Evolutionary conservation across 441 rosid species (phyloP), one percentile per base, ranked within the genome.

Genomic region (Corymbia calophylla): DNA sequence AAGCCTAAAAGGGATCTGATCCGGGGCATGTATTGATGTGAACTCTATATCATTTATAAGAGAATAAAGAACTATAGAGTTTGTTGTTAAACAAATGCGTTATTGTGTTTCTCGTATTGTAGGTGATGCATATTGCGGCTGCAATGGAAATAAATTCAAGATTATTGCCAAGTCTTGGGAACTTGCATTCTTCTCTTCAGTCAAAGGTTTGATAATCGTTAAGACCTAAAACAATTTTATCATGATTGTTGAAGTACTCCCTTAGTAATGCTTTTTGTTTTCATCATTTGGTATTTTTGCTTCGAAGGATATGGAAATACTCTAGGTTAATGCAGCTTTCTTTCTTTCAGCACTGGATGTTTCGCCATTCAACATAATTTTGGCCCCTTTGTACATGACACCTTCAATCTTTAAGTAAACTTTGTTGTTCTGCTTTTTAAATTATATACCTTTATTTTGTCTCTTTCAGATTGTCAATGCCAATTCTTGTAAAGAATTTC

Each of bases 41-140:
- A 77, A 77, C n/a, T 77, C 51, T 12, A 77, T 77, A 23, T 77
- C n/a, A 15, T 77, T 48, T 25, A 2, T 44, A 77, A 25, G 84
- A 77, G 84, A 44, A 73, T 11, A 44, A 77, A 77, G 51, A 77
- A 77, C n/a, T 23, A 73, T 13, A 23, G 8, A 23, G n/a, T 12
- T 12, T 11, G 49, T 44, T 23, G n/a, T 77, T 23, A 77, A 77
- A 44, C 18, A 23, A 77, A 44, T 23, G n/a, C 18, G 1, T 44
- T 44, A 77, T 44, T 47, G 51, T 77, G 88, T 90, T 90, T 82
- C 55, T 90, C 35, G 82, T 87, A 89, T 66, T 92, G 58, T 90
- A 96, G 98, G 99, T 97, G 87, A 97, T 97, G 99, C 99, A 98
- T 92, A 97, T 98, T 91, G 99, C 99, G 53, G 98, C 99, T 90